Base-by-base conservation (phyloP, 345 rosid species). In the Dipteronia dyeriana region DNA sequence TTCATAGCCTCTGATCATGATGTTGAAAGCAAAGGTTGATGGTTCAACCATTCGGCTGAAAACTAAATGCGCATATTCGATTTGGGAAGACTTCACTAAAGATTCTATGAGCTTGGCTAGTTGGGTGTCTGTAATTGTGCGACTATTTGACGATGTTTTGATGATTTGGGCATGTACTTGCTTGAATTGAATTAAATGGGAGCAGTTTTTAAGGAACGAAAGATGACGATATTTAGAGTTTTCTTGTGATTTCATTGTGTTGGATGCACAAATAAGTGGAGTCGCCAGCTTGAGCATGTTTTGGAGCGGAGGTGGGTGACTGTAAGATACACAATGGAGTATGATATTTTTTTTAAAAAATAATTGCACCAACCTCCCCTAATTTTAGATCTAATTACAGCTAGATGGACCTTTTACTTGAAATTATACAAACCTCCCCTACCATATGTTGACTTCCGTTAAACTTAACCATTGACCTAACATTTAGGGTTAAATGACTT, bases 171-270 rank as follows among this genome's bases (percentile, higher is more conserved):
- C 80, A 16, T 76, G 83, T 29, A 68, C 60, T 53, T 73, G 75
- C 80, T 76, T 72, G 75, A 81, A 76, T 13, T 81, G 80, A 61
- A 72, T 11, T 12, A 81, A 73, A 39, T 76, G 80, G 70, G 67
- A 49, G 67, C 80, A 73, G 29, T 73, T 77, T n/a, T 68, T 73
- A 25, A 73, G 78, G 25, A 62, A 65, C 10, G 29, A 68, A 41
- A 54, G 73, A 26, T 54, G 63, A 54, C 34, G 59, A 59, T 31
- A 73, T 47, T 5, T 41, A 14, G 41, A 10, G 12, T 9, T 45
- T 66, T 47, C 22, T 47, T 0, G 59, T 9, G 65, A 65, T 19
- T 80, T 80, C 23, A 74, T 31, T 49, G 78, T 10, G 34, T 11
- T 53, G 34, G 63, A 43, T 0, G 17, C 17, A 45, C 3, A 20